A percentile compares a stretch with the other conserved stretches of the same genome.
phyloP scores from a whole-genome alignment of 2,329 filamentous ascomycete species.

The Talaromyces sp. region DNA sequence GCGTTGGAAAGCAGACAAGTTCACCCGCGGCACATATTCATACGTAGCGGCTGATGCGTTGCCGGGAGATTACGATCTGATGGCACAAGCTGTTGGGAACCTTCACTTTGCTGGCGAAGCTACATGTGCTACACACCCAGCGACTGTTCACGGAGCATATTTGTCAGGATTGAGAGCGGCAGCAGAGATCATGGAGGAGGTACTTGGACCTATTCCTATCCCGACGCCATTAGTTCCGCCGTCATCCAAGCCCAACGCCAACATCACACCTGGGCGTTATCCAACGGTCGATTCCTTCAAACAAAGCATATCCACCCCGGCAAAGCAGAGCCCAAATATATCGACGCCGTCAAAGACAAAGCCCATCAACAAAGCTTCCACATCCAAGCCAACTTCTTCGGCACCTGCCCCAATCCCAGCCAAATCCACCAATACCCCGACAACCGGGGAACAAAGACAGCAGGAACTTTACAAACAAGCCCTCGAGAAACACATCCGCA shows the following conservation, averaged over 20 bases:
- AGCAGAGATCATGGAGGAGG: conserved; percentile 74
- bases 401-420: conserved; percentile 17
- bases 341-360: neutral
- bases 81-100: conserved; percentile 81
- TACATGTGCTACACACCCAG: conserved; percentile 91
- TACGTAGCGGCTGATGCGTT: conserved; percentile 81
- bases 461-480: conserved; percentile 54
- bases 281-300: neutral
- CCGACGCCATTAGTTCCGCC: conserved; percentile 67
- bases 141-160: conserved; percentile 95
- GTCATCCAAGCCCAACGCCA: neutral
- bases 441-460: conserved; percentile 7
- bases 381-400: conserved; percentile 1
- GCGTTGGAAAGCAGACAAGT: conserved; percentile 85
- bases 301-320: neutral
- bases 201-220: conserved; percentile 77
- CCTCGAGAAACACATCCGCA: conserved; percentile 56
- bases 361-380: neutral
- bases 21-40: conserved; percentile 92
- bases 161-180: conserved; percentile 88
- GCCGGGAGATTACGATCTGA: conserved; percentile 84
- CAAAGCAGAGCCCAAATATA: neutral
- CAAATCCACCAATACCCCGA: neutral
- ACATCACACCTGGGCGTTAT: neutral
- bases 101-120: conserved; percentile 95